A percentile compares a stretch with the other conserved stretches of the same genome.
Conservation (phyloP, 2,329 filamentous ascomycete genomes). For the Emmonsiellopsis sp. region DNA sequence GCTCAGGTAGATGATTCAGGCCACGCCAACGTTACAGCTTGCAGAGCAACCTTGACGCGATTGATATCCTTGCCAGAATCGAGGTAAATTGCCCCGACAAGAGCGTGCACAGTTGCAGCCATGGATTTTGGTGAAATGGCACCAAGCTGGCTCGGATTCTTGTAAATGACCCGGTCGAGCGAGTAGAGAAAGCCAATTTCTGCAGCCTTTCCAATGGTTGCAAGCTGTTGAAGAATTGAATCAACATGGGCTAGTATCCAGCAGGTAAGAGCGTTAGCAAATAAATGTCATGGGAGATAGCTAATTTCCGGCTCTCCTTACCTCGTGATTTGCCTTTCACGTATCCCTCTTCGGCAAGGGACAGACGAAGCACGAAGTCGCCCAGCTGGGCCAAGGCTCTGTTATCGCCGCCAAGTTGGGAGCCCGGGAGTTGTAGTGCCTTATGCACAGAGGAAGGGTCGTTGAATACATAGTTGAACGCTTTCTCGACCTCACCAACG, state of each 20-base stretch:
- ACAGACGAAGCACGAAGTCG: conserved; percentile 2
- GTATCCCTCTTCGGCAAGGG: background rate
- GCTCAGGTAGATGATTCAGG: background rate
- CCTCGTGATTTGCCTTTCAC: background rate
- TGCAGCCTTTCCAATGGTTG: conserved; percentile 10
- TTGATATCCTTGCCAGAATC: conserved; percentile 15
- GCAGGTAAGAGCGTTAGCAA: background rate
- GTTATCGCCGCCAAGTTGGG: background rate
- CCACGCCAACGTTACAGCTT: conserved; percentile 7
- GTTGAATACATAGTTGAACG: background rate
- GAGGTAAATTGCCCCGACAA: conserved; percentile 23
- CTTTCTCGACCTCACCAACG: background rate
- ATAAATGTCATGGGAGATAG: too few species aligned
- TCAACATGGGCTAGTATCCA: background rate
- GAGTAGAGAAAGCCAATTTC: conserved; percentile 4
- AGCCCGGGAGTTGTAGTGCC: background rate
- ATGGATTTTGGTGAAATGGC: conserved; percentile 15
- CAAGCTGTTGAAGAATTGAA: background rate
- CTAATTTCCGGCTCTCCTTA: background rate
- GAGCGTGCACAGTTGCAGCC: conserved; percentile 22
- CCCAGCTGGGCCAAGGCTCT: conserved; percentile 4
- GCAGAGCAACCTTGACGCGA: conserved; percentile 6
- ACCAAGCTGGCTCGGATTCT: conserved; percentile 12
- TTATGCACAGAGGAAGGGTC: background rate
- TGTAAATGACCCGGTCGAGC: conserved; percentile 8